Conservation (phyloP, 768 basidiomycete species). For the Artomyces pyxidatus region DNA sequence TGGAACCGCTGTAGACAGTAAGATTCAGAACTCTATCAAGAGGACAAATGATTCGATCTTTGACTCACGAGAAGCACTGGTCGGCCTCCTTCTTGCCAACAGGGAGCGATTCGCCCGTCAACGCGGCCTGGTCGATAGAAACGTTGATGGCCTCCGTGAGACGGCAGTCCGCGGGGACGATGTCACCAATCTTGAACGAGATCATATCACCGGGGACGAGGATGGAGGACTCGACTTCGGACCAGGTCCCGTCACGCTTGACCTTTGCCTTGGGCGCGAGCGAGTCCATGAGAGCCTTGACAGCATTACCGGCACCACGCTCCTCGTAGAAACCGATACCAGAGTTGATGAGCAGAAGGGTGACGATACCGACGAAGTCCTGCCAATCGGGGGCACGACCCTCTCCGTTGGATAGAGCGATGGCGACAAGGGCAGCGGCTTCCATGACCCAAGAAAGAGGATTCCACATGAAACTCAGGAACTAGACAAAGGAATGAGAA, state of each 20-base stretch:
- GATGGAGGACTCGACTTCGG: slow-evolving; percentile 81
- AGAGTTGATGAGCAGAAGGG: slow-evolving; percentile 90
- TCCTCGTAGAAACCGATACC: slow-evolving; percentile 98
- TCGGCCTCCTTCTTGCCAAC: slow-evolving; percentile 88
- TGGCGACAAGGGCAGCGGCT: slow-evolving; percentile 88
- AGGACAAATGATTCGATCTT: slow-evolving; percentile 4
- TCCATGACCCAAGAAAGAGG: slow-evolving; percentile 99
- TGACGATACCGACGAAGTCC: slow-evolving; percentile 94
- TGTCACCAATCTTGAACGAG: slow-evolving; percentile 98
- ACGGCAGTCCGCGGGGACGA: slow-evolving; percentile 97
- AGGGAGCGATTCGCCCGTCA: slow-evolving; percentile 96
- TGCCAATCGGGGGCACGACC: slow-evolving; percentile 87
- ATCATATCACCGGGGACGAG: slow-evolving; percentile 96
- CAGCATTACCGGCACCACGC: slow-evolving; percentile 93
- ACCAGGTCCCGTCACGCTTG: slow-evolving; percentile 78
- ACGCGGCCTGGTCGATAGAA: slow-evolving; percentile 95
- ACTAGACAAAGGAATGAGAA: slow-evolving; percentile 33
- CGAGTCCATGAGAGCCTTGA: slow-evolving; percentile 99
- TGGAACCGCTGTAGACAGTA: slow-evolving; percentile 63
- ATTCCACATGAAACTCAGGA: slow-evolving; percentile 99
- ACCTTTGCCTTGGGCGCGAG: slow-evolving; percentile 96
- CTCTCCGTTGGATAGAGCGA: slow-evolving; percentile 91
- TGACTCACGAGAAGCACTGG: slow-evolving; percentile 93
- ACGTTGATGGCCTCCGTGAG: slow-evolving; percentile 95
- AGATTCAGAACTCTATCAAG: slow-evolving; percentile 10